phyloP scores from a whole-genome alignment of 495 filamentous ascomycete species.

The Tricharina praecox region DNA sequence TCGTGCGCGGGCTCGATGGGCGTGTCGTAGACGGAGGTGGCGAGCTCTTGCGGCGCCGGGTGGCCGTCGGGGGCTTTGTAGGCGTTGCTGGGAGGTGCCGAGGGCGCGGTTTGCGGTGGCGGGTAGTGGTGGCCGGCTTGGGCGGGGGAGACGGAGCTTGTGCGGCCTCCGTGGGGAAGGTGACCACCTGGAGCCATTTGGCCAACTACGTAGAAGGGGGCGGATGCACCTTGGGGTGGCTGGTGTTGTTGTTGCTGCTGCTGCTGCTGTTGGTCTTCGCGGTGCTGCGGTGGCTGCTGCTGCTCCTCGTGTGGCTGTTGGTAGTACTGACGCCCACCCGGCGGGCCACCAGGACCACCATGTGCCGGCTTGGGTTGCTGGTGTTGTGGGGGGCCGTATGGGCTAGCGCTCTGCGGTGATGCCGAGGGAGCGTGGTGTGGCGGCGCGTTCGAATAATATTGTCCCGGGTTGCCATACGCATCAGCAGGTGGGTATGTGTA shows the following conservation, averaged over 20 bases:
- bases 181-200: conserved; percentile 17
- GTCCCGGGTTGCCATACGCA: conserved; percentile 26
- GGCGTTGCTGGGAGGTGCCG: conserved; percentile 4
- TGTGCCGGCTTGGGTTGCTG: conserved; percentile 16
- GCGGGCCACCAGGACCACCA: conserved; percentile 16
- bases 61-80: conserved; percentile 36
- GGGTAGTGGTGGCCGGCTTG: conserved; percentile 26
- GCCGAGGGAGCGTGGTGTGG: conserved; percentile 17
- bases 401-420: conserved; percentile 26
- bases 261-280: too few relatives aligned
- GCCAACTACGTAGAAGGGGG: conserved; percentile 26
- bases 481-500: conserved; percentile 43
- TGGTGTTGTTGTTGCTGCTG: too few relatives aligned
- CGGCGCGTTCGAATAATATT: conserved; percentile 29
- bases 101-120: not conserved
- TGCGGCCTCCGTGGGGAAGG: conserved; percentile 28
- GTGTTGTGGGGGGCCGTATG: conserved; percentile 31
- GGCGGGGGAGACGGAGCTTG: conserved; percentile 27
- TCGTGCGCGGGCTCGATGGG: conserved; percentile 2
- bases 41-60: conserved; percentile 61
- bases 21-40: conserved; percentile 61
- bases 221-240: conserved; percentile 11
- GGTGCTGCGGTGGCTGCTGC: too few relatives aligned
- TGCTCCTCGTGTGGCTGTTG: conserved; percentile 12
- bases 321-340: conserved; percentile 20